These are phyloP conservation scores for Emydomyces testavorans DNA, from an alignment of 2,329 filamentous ascomycete genomes.

Conservation along the genomic window DNA sequence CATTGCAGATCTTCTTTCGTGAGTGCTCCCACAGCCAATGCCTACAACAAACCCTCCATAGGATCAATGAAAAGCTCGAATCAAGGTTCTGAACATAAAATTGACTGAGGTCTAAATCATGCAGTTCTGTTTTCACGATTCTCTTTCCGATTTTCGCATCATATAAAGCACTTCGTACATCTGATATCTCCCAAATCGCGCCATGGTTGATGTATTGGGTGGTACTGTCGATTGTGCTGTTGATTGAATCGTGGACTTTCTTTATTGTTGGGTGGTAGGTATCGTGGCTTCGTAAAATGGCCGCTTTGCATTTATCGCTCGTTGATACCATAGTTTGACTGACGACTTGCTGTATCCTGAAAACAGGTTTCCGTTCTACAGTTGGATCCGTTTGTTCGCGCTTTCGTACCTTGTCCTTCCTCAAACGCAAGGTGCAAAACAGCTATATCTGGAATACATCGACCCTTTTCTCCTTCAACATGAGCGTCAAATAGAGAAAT, in stretches of 20 bases:
- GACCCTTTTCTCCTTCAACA: slow-evolving; percentile 82
- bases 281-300: not conserved
- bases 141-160: slow-evolving; percentile 93
- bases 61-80: no score
- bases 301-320: no score
- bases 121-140: slow-evolving; percentile 72
- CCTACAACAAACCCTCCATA: no score
- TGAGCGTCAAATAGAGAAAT: slow-evolving; percentile 76
- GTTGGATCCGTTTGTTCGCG: slow-evolving; percentile 75
- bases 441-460: slow-evolving; percentile 73
- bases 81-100: slow-evolving; percentile 2
- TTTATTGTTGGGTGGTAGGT: slow-evolving; percentile 72
- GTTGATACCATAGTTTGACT: no score
- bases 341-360: not conserved
- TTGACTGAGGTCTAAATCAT: slow-evolving; percentile 21
- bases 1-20: slow-evolving; percentile 67
- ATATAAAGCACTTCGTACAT: slow-evolving; percentile 92
- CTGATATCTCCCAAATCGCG: slow-evolving; percentile 74
- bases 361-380: slow-evolving; percentile 75
- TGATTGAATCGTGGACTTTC: slow-evolving; percentile 75
- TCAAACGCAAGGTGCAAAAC: slow-evolving; percentile 83
- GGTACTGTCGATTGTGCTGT: slow-evolving; percentile 67
- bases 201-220: slow-evolving; percentile 99
- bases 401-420: slow-evolving; percentile 94
- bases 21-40: slow-evolving; percentile 32